Evolutionary conservation across 257 asterid species (phyloP), one percentile per base, ranked within the genome.

Genomic region (Craterostigma plantagineum): DNA sequence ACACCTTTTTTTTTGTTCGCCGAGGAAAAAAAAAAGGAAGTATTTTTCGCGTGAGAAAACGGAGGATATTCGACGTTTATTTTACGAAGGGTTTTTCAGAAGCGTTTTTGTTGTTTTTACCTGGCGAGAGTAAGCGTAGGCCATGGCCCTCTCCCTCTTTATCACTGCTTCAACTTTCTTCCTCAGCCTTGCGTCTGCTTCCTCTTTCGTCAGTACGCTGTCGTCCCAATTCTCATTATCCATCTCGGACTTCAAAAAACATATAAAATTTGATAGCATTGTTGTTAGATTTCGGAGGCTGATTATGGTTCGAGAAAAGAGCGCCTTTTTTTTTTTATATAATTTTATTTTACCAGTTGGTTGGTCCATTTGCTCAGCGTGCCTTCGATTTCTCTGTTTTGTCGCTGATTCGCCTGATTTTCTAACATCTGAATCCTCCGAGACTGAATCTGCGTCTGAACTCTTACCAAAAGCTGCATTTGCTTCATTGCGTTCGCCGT

Each of bases 121-220:
- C 95, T 87, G 98, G 62, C 79, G 98, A 56, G 92, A 76, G 66
- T 58, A 79, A 30, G 98, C 79, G 64, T 87, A 87, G 45, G 95
- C 98, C 43, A 87, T 66, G 12, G 98, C 95, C 57, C 90, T 68
- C 82, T 87, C 98, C 23, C 98, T 84, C 61, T 83, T 70, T 87
- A 74, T 65, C 30, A 90, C 60, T 38, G 98, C 95, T 66, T 82
- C 95, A 34, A 49, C 79, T 65, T 87, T 87, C 38, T 77, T 73
- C 58, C 82, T 71, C 62, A 87, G 64, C 54, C 51, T 79, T 8
- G 80, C 83, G 63, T 87, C 95, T 35, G 79, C 55, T 63, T 75
- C 61, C 63, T 87, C 92, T 60, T 74, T 82, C 7, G 98, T 76
- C 62, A 79, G 95, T 18, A 64, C 52, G 53, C 95, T 74, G 36